Conservation (phyloP, 306 rosid genomes). For the Luffa acutangula region DNA sequence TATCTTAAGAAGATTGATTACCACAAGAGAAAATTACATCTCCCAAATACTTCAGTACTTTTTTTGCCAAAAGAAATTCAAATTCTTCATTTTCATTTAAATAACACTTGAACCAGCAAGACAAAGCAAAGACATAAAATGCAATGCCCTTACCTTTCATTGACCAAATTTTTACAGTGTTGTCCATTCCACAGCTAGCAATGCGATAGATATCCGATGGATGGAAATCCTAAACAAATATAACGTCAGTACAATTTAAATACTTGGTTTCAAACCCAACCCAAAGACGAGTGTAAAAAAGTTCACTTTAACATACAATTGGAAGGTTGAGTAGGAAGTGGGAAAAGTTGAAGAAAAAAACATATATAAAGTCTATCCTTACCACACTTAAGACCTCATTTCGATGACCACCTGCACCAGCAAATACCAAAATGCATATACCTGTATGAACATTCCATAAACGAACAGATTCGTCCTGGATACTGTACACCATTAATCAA, state of each 20-base stretch:
- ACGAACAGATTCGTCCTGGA: conserved; percentile 95
- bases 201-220: conserved; percentile 77
- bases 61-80: not conserved
- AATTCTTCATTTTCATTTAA: not conserved
- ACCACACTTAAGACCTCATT: conserved; percentile 97
- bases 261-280: not conserved
- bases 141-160: conserved; percentile 61
- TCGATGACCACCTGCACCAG: conserved; percentile 98
- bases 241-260: conserved; percentile 1
- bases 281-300: not conserved
- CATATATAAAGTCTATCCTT: conserved; percentile 16
- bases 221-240: conserved; percentile 65
- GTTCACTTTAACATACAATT: not conserved
- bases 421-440: conserved; percentile 75
- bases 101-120: not conserved
- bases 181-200: conserved; percentile 98
- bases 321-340: not conserved
- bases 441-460: conserved; percentile 92
- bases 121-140: not conserved
- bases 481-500: conserved; percentile 22
- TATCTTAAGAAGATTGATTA: not conserved
- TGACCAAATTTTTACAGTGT: conserved; percentile 92
- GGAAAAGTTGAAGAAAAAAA: not conserved
- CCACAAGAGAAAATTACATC: not conserved
- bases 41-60: not conserved